phyloP scores from a whole-genome alignment of 1,284 basidiomycete species.

The Uromyces viciae-fabae region DNA sequence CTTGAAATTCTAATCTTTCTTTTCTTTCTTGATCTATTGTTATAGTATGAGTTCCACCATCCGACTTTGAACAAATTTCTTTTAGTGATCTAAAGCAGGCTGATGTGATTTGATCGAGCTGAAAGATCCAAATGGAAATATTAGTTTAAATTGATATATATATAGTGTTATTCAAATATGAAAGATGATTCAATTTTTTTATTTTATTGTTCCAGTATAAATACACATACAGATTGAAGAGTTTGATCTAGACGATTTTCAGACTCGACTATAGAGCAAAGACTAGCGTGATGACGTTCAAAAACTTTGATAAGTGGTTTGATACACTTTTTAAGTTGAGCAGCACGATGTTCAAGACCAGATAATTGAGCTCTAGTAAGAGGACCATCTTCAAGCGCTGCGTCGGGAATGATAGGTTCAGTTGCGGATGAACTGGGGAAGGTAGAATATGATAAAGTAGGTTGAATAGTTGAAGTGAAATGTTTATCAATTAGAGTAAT shows the following conservation, averaged over 20 bases:
- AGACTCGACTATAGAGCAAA: background rate
- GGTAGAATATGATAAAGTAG: background rate
- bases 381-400: conserved; percentile 25
- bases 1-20: background rate
- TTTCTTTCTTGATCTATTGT: conserved; percentile 5
- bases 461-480: background rate
- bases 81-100: conserved; percentile 26
- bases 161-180: no score
- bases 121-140: background rate
- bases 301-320: conserved; percentile 34
- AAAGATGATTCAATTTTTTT: no score
- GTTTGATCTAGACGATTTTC: conserved; percentile 8
- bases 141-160: background rate
- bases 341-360: conserved; percentile 19
- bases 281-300: background rate
- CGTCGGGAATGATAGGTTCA: conserved; percentile 15
- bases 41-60: background rate
- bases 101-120: conserved; percentile 33
- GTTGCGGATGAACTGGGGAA: conserved; percentile 38
- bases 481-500: background rate
- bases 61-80: conserved; percentile 12
- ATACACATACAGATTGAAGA: conserved; percentile 3
- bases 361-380: conserved; percentile 22
- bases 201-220: no score
- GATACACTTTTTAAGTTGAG: conserved; percentile 19